Evolutionary conservation across 2,329 filamentous ascomycete genomes (phyloP), one percentile per base, ranked within the genome.

Genomic region (Chrysoporthe deuterocubensis): DNA sequence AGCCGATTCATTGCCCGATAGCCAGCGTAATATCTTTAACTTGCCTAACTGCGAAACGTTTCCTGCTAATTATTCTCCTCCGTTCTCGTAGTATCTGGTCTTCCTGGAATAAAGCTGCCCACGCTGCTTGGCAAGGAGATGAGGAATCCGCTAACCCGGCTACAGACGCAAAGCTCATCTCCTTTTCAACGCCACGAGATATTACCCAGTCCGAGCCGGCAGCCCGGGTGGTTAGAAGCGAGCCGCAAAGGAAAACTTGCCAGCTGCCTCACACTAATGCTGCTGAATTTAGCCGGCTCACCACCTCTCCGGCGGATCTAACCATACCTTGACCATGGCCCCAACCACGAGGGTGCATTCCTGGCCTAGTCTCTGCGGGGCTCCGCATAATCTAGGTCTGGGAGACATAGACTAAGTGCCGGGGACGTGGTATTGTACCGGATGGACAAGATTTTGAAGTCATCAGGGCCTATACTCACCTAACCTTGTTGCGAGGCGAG

Each of bases 251-350:
- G 34, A 14, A 18, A 18, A 8, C 16, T 16, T 37, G 16, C 34
- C 8, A 58, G 32, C 16, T 34, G 21, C 32, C 54, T 58, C 54
- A n/a, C 54, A 40, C 54, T 58, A 60, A 60, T 44, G 57, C 37
- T 60, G n/a, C n/a, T 60, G 57, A 32, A 60, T 60, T 60, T 44
- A 60, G 57, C 57, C 40, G 57, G 42, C 40, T n/a, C 56, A n/a
- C 32, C 32, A 40, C n/a, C 34, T 58, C 54, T 16, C 11, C 26
- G 48, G 21, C 11, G 21, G 48, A 40, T 40, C 37, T 40, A 59
- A 59, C 18, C 37, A 16, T 43, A 11, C 32, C 14, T 57, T 34
- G 16, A 3, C 34, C 34, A 18, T 40, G 40, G 54, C 54, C 37
- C 54, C 54, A 57, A 57, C 54, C 34, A 57, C 21, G 21, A 34